Evolutionary conservation across 768 basidiomycete species (phyloP).

Genomic region (Termitomyces sp.): DNA sequence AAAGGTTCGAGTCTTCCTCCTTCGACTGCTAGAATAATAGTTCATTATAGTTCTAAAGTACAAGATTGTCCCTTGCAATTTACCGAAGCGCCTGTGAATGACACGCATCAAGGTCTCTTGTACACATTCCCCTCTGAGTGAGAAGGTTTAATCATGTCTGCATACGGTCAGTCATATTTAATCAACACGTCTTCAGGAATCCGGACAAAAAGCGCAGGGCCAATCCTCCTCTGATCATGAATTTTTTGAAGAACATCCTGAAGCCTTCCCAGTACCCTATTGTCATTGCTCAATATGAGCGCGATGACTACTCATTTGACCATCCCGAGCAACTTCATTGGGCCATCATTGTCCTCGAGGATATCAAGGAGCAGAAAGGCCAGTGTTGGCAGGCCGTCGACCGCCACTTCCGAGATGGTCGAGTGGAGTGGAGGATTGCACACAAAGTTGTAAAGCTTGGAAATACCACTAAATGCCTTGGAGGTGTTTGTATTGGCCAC

Average conservation of each 20-base stretch:
- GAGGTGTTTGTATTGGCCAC: slow-evolving; percentile 3
- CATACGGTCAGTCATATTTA: not conserved
- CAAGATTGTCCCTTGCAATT: not conserved
- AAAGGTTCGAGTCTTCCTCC: not conserved
- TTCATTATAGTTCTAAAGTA: not conserved
- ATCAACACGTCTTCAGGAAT: not conserved
- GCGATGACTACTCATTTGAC: slow-evolving; percentile 3
- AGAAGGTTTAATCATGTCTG: not conserved
- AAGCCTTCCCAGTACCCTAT: slow-evolving; percentile 1
- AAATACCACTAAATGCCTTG: slow-evolving; percentile 4
- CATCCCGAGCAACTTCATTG: slow-evolving; percentile 5
- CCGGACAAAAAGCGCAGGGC: not conserved
- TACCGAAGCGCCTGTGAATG: not conserved
- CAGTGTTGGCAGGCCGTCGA: slow-evolving; percentile 5
- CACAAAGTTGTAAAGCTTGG: not conserved
- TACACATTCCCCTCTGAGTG: not conserved
- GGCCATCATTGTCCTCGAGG: slow-evolving; percentile 2
- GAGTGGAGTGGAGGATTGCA: not conserved
- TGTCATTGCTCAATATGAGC: slow-evolving; percentile 7
- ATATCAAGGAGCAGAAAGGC: slow-evolving; percentile 2
- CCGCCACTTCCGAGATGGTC: slow-evolving; percentile 1
- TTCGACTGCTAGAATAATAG: not conserved
- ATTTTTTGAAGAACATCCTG: not conserved
- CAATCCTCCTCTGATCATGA: not conserved
- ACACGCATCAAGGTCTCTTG: not conserved